phyloP scores from a whole-genome alignment of 1,284 basidiomycete genomes.

The Gymnopus androsaceus region DNA sequence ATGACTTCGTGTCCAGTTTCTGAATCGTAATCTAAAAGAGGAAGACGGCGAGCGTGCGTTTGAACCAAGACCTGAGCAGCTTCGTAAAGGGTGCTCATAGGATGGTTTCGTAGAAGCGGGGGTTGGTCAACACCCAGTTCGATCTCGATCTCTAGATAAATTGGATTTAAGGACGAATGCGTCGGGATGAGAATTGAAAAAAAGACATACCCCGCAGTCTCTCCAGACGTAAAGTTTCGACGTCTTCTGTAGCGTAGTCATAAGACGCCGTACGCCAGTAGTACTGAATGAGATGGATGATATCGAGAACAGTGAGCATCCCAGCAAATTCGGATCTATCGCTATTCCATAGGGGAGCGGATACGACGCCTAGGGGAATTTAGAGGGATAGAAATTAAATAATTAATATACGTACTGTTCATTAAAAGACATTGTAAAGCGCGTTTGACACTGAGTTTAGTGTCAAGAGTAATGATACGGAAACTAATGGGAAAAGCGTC shows the following conservation, averaged over 20 bases:
- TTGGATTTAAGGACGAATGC: slow-evolving; percentile 19
- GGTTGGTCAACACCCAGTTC: slow-evolving; percentile 91
- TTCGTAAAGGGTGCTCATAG: slow-evolving; percentile 85
- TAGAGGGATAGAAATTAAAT: slow-evolving; percentile 9
- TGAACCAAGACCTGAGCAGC: slow-evolving; percentile 91
- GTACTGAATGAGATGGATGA: slow-evolving; percentile 96
- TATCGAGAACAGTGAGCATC: slow-evolving; percentile 95
- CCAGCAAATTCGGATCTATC: slow-evolving; percentile 88
- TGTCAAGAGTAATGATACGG: slow-evolving; percentile 94
- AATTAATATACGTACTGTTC: slow-evolving; percentile 64
- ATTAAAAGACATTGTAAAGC: slow-evolving; percentile 86
- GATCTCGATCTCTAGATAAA: slow-evolving; percentile 96
- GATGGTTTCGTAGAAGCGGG: slow-evolving; percentile 88
- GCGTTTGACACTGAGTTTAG: slow-evolving; percentile 91
- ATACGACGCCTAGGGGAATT: slow-evolving; percentile 79
- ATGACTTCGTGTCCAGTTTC: slow-evolving; percentile 96
- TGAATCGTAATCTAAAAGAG: slow-evolving; percentile 91
- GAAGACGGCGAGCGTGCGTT: slow-evolving; percentile 93
- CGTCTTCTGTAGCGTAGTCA: slow-evolving; percentile 87
- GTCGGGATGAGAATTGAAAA: slow-evolving; percentile 17
- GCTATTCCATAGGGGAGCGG: slow-evolving; percentile 98
- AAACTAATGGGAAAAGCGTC: slow-evolving; percentile 97
- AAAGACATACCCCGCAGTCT: slow-evolving; percentile 75
- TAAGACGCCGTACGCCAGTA: slow-evolving; percentile 87
- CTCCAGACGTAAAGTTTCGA: slow-evolving; percentile 93